A percentile compares a stretch with the other conserved stretches of the same genome.
phyloP scores from a whole-genome alignment of 257 asterid genomes.

The Cinchona pubescens region DNA sequence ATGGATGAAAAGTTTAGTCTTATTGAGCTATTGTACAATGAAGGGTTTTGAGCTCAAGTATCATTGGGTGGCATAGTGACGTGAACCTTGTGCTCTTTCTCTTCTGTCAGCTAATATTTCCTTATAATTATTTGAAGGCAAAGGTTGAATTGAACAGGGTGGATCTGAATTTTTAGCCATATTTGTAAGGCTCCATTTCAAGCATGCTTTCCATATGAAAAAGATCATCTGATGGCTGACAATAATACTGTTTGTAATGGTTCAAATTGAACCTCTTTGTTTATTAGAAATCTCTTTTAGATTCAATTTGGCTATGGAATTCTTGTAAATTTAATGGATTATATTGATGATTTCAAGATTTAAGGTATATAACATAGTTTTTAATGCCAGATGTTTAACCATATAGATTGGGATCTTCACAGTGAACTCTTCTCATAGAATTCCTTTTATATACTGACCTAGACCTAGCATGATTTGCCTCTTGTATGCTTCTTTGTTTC shows the following conservation, averaged over 20 bases:
- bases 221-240: not conserved
- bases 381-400: not conserved
- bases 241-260: not conserved
- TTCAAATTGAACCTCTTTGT: not conserved
- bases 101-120: not conserved
- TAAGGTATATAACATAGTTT: not conserved
- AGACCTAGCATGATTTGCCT: not conserved
- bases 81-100: not conserved
- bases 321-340: not conserved
- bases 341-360: not conserved
- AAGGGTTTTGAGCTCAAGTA: not conserved
- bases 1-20: not conserved
- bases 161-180: not conserved
- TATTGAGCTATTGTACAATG: not conserved
- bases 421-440: not conserved
- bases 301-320: not conserved
- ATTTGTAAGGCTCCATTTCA: not conserved
- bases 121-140: not conserved
- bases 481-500: not conserved
- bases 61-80: not conserved
- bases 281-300: not conserved
- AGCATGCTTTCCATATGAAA: not conserved
- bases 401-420: no score
- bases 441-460: not conserved
- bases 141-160: not conserved